phyloP scores from a whole-genome alignment of 352 stramenopile genomes.

The Phytophthora pinifolia region DNA sequence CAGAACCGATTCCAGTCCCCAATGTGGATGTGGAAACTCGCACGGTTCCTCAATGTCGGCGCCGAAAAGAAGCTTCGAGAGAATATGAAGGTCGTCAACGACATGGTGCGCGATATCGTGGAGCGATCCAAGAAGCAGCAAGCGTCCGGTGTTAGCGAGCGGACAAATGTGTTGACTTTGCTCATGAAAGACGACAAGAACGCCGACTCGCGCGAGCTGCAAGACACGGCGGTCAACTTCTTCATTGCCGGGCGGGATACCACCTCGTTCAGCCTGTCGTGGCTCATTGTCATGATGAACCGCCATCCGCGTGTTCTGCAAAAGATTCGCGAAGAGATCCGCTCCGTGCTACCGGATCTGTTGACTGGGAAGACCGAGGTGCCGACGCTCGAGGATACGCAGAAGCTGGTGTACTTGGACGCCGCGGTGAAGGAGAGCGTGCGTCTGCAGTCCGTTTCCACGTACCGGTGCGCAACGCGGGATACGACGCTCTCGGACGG shows the following conservation, averaged over 20 bases:
- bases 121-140: conserved; percentile 29
- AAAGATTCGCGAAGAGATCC: conserved; percentile 38
- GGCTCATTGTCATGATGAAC: conserved; percentile 54
- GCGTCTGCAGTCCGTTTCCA: conserved; percentile 38
- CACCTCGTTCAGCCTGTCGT: conserved; percentile 49
- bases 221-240: conserved; percentile 61
- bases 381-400: conserved; percentile 41
- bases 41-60: conserved; percentile 29
- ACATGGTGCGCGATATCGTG: conserved; percentile 40
- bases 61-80: conserved; percentile 20
- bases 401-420: conserved; percentile 55
- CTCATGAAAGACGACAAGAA: conserved; percentile 31
- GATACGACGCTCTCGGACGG: conserved; percentile 49
- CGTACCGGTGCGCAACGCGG: conserved; percentile 15
- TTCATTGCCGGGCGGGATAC: conserved; percentile 56
- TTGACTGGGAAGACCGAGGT: conserved; percentile 18
- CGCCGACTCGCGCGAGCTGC: conserved; percentile 31
- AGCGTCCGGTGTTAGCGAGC: neutral
- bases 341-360: conserved; percentile 17
- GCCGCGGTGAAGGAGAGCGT: conserved; percentile 57
- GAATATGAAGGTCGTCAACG: conserved; percentile 33
- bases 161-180: conserved; percentile 35
- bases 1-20: conserved; percentile 42
- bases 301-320: conserved; percentile 37
- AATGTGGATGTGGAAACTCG: conserved; percentile 40